A percentile compares a stretch with the other conserved stretches of the same genome.
These are phyloP conservation scores for Linum trigynum DNA, from an alignment of 345 rosid genomes.

Conservation along the genomic window DNA sequence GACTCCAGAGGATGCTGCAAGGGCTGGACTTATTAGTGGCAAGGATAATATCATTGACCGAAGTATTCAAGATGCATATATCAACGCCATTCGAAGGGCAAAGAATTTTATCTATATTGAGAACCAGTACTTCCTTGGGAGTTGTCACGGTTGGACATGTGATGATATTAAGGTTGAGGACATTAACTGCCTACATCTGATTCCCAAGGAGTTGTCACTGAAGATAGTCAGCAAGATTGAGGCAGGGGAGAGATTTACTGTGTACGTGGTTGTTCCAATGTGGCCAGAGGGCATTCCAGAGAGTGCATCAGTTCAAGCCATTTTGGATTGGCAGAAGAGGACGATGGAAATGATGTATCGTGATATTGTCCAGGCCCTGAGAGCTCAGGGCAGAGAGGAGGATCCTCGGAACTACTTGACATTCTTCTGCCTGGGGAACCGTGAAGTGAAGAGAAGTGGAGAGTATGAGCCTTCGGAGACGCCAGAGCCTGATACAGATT, in stretches of 20 bases:
- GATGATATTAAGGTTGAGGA: slow-evolving; percentile 17
- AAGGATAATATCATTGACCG: slow-evolving; percentile 31
- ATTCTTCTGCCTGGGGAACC: slow-evolving; percentile 46
- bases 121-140: slow-evolving; percentile 42
- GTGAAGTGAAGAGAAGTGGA: slow-evolving; percentile 21
- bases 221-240: slow-evolving; percentile 39
- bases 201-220: slow-evolving; percentile 40
- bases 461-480: slow-evolving; percentile 29
- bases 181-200: slow-evolving; percentile 32
- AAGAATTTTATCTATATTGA: slow-evolving; percentile 40
- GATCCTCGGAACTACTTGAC: slow-evolving; percentile 39
- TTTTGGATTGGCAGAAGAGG: slow-evolving; percentile 39
- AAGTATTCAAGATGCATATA: slow-evolving; percentile 42
- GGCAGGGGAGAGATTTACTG: slow-evolving; percentile 37
- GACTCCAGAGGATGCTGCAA: slow-evolving; percentile 25
- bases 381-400: slow-evolving; percentile 26
- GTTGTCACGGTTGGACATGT: slow-evolving; percentile 33
- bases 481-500: slow-evolving; percentile 32
- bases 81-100: slow-evolving; percentile 41
- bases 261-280: slow-evolving; percentile 44
- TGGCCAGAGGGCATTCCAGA: slow-evolving; percentile 56
- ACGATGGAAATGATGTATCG: slow-evolving; percentile 54
- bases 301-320: slow-evolving; percentile 41
- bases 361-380: slow-evolving; percentile 32
- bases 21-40: slow-evolving; percentile 28